These are phyloP conservation scores for Ustilago hordei DNA, from an alignment of 1,284 basidiomycete genomes.

Conservation along the genomic window DNA sequence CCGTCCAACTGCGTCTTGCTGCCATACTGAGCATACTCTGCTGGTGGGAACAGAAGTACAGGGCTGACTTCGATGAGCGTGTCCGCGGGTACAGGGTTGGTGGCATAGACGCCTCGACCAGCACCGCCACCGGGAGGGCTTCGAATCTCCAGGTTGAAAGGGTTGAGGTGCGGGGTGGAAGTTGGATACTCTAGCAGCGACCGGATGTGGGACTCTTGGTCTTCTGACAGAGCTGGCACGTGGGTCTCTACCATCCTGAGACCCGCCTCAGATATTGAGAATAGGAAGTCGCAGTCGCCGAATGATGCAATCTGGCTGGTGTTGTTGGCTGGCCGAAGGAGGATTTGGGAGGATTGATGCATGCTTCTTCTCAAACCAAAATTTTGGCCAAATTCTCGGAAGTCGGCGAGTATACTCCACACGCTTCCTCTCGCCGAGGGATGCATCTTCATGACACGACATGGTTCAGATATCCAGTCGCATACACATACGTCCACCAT, in stretches of 20 bases:
- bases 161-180: conserved; percentile 59
- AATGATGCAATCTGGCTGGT: background rate
- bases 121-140: conserved; percentile 15
- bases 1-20: conserved; percentile 80
- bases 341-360: background rate
- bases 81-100: conserved; percentile 69
- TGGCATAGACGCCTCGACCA: conserved; percentile 58
- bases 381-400: conserved; percentile 20
- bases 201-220: conserved; percentile 22
- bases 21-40: conserved; percentile 70
- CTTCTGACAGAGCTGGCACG: conserved; percentile 15
- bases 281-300: background rate
- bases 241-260: conserved; percentile 45
- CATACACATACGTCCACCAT: background rate
- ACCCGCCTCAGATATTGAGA: background rate
- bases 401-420: conserved; percentile 1
- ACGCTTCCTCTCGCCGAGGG: background rate
- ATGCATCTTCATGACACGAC: background rate
- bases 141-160: conserved; percentile 37
- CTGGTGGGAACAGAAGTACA: conserved; percentile 80
- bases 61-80: conserved; percentile 85
- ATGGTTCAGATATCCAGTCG: background rate
- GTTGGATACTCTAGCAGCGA: conserved; percentile 29
- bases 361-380: conserved; percentile 12
- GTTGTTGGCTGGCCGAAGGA: background rate